Evolutionary conservation across 352 stramenopile genomes (phyloP).

Genomic region (Phytopythium vexans): DNA sequence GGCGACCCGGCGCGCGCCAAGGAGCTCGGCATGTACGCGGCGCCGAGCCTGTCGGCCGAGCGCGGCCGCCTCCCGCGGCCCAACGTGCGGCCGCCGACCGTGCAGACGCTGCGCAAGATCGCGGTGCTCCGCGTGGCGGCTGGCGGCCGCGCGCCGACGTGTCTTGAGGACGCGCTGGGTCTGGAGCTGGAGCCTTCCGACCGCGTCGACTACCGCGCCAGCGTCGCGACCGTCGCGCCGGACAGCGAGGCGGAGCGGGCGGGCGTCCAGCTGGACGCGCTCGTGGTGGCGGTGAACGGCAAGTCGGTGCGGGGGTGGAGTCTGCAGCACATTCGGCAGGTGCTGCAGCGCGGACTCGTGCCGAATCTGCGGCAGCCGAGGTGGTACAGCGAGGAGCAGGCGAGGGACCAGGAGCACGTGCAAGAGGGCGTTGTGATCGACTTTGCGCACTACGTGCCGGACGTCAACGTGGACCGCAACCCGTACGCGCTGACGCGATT

Average conservation of each 20-base stretch:
- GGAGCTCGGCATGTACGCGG: slow-evolving; percentile 16
- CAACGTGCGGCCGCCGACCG: slow-evolving; percentile 26
- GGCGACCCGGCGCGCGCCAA: slow-evolving; percentile 28
- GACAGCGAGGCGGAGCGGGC: slow-evolving; percentile 44
- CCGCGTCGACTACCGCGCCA: slow-evolving; percentile 55
- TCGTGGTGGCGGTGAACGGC: slow-evolving; percentile 60
- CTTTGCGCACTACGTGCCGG: slow-evolving; percentile 59
- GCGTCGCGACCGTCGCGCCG: slow-evolving; percentile 62
- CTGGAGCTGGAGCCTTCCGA: slow-evolving; percentile 57
- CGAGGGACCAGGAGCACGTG: background rate
- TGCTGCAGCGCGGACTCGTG: slow-evolving; percentile 32
- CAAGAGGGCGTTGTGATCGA: slow-evolving; percentile 40
- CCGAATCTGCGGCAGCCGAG: slow-evolving; percentile 4
- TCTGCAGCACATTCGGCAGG: slow-evolving; percentile 44
- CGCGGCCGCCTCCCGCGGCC: slow-evolving; percentile 6
- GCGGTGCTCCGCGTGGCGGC: slow-evolving; percentile 38
- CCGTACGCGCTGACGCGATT: slow-evolving; percentile 69
- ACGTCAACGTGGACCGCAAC: slow-evolving; percentile 66
- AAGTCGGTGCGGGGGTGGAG: slow-evolving; percentile 43
- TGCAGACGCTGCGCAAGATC: slow-evolving; percentile 31
- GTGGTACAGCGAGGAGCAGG: slow-evolving; percentile 4
- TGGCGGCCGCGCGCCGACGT: slow-evolving; percentile 7
- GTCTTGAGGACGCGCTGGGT: slow-evolving; percentile 42
- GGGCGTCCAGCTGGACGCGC: slow-evolving; percentile 43
- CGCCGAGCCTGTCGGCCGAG: background rate